These are phyloP conservation scores for Amphibolis antarctica DNA, from an alignment of 106 monocot species.

Conservation along the genomic window DNA sequence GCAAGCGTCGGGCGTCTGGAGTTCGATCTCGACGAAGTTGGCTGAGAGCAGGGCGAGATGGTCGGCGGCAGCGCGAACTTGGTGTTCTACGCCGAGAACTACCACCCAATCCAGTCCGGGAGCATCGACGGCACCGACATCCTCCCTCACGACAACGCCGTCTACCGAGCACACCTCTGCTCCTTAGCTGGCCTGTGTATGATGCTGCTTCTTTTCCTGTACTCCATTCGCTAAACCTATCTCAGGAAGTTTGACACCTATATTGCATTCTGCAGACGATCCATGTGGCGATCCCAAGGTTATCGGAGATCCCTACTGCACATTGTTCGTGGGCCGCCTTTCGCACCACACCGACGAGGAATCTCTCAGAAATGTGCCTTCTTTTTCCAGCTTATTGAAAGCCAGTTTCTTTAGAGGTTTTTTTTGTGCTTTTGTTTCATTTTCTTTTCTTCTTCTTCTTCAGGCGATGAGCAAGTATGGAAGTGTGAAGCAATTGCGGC, in stretches of 20 bases:
- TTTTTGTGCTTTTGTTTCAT: background rate
- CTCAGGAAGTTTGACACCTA: background rate
- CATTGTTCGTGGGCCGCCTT: slow-evolving; percentile 77
- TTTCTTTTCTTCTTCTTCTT: slow-evolving; percentile 12
- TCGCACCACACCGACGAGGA: slow-evolving; percentile 59
- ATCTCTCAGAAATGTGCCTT: slow-evolving; percentile 50
- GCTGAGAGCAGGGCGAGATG: background rate
- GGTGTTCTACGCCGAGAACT: slow-evolving; percentile 72
- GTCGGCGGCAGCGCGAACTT: slow-evolving; percentile 32
- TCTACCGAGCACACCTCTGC: slow-evolving; percentile 80
- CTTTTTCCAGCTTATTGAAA: background rate
- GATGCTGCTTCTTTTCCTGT: background rate
- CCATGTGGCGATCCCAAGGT: slow-evolving; percentile 87
- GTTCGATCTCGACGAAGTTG: background rate
- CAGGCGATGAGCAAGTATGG: slow-evolving; percentile 85
- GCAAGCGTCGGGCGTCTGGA: no score
- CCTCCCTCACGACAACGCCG: slow-evolving; percentile 90
- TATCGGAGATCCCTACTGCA: slow-evolving; percentile 76
- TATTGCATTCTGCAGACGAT: slow-evolving; percentile 40
- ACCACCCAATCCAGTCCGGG: slow-evolving; percentile 93
- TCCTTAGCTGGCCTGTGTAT: slow-evolving; percentile 70
- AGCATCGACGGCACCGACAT: slow-evolving; percentile 98
- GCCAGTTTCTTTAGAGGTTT: background rate
- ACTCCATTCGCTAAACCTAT: background rate
- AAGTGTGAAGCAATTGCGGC: slow-evolving; percentile 68